Base-by-base conservation (phyloP, 1,139 yeast genomes). In the Hyphopichia pseudoburtonii region DNA sequence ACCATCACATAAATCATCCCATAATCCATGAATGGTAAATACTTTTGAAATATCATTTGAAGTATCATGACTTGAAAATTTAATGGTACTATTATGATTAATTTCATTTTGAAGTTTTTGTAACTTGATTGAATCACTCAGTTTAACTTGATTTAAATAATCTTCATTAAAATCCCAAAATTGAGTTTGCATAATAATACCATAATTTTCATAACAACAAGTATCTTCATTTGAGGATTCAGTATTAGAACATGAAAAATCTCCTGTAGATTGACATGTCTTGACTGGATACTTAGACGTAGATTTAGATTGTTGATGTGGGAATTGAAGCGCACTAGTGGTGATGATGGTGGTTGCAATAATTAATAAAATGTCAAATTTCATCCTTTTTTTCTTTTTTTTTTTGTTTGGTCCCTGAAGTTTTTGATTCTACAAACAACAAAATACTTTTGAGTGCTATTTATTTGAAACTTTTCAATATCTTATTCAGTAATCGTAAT, bases 21-120 rank as follows among this genome's bases (percentile, higher is more conserved):
- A 68, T 37, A 67, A 58, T 0, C 73, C 73, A 43, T 68, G 74
- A 37, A 68, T 62, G 29, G 74, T 68, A 49, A 68, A 67, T 2
- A 58, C 48, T 23, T 51, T 41, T 33, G 39, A 47, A 17, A 49
- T 44, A 19, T 40, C 43, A n/a, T n/a, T n/a, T n/a, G n/a, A n/a
- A 30, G 41, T 41, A 10, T 32, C 10, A 11, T 36, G 43, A 27
- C 40, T 25, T n/a, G n/a, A n/a, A n/a, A n/a, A n/a, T n/a, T n/a
- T n/a, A n/a, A n/a, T n/a, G 17, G 30, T 34, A n/a, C 36, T 34
- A 14, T 36, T 29, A 9, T 35, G 12, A 19, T 44, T 41, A n/a
- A 33, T 30, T 17, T 42, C 12, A 4, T 9, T 4, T 18, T 34
- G 31, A 14, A 30, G 37, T 11, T 40, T 41, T 16, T 41, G 37